Evolutionary conservation across 2,329 filamentous ascomycete genomes (phyloP).

Genomic region (Dryadomyces sulphureus): DNA sequence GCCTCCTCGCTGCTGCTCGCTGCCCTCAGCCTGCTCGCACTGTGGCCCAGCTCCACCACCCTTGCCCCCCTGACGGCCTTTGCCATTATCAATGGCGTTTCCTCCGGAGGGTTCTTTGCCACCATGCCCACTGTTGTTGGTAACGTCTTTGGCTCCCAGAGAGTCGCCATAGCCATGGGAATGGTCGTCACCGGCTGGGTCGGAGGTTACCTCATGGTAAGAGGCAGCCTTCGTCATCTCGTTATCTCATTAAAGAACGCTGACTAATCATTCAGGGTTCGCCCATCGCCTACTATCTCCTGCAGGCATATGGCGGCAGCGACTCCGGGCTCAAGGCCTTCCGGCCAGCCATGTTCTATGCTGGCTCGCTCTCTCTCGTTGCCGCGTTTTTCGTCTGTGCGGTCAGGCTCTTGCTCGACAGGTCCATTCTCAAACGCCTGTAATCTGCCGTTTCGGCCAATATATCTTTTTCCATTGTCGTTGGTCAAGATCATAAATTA

Average conservation of each 20-base stretch:
- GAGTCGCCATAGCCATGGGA: constrained; percentile 41
- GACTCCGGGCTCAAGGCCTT: constrained; percentile 35
- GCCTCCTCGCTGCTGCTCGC: constrained; percentile 34
- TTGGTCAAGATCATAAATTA: background rate
- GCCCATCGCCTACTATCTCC: constrained; percentile 45
- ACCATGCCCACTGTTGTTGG: constrained; percentile 49
- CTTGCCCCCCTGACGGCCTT: constrained; percentile 40
- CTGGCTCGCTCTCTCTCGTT: constrained; percentile 34
- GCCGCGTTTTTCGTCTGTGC: constrained; percentile 26
- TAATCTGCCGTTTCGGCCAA: background rate
- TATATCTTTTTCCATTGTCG: background rate
- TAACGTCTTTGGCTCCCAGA: constrained; percentile 40
- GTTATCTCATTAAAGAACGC: background rate
- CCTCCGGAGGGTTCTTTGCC: constrained; percentile 49
- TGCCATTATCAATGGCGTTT: constrained; percentile 42
- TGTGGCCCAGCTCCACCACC: constrained; percentile 44
- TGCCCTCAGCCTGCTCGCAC: constrained; percentile 40
- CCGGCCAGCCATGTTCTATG: constrained; percentile 47
- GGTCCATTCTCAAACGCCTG: background rate
- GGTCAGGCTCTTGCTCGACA: constrained; percentile 26
- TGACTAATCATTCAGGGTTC: constrained; percentile 23
- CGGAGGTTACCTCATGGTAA: constrained; percentile 39
- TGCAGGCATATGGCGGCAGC: constrained; percentile 38
- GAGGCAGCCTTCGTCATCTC: background rate
- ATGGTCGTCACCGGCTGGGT: constrained; percentile 48